Base-by-base conservation (phyloP, 73 alveolate species). In the Symbiodinium natans region DNA sequence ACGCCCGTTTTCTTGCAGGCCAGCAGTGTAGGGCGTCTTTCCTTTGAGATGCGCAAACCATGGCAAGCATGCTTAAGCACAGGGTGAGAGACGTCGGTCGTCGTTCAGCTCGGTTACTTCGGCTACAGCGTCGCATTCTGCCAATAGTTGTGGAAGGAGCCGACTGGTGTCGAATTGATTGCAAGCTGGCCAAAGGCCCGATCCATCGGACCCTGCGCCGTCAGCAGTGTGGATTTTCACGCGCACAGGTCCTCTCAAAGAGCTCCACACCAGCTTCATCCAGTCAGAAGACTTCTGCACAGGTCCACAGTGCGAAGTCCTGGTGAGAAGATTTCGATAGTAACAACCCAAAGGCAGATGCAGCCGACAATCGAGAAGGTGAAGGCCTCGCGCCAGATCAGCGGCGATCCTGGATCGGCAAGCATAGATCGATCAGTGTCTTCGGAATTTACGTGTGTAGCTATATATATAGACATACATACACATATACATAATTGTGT, bases 1-100 rank as follows among this genome's bases (percentile, higher is more conserved):
- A 43, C 41, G 38, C 92, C 63, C 25, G 63, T 82, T 27, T 43
- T 82, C 31, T 71, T 43, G 39, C 41, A 82, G 92, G 92, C 25
- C 9, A 29, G 46, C 10, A 11, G 38, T 39, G 92, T 2, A 82
- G 92, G 3, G 68, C 31, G 87, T 34, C 10, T 3, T 6, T 38
- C 19, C 38, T 17, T 38, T 1, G 87, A 34, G 0, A 39, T 4
- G 41, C 15, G 19, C 42, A 9, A 34, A 74, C 39, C 41, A 25
- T 74, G 84, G 3, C 75, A 29, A 56, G 17, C 31, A 29, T 2
- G 75, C 31, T 56, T 21, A 2, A 1, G 75, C 0, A 21, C 31
- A 29, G 1, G 1, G 75, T 56, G 75, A 29, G 1, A 29, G 75
- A 21, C 31, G 75, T 29, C 74, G 13, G 74, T 21, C 21, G 74